phyloP scores from a whole-genome alignment of 1,284 basidiomycete genomes.

The Peniophora sp. region DNA sequence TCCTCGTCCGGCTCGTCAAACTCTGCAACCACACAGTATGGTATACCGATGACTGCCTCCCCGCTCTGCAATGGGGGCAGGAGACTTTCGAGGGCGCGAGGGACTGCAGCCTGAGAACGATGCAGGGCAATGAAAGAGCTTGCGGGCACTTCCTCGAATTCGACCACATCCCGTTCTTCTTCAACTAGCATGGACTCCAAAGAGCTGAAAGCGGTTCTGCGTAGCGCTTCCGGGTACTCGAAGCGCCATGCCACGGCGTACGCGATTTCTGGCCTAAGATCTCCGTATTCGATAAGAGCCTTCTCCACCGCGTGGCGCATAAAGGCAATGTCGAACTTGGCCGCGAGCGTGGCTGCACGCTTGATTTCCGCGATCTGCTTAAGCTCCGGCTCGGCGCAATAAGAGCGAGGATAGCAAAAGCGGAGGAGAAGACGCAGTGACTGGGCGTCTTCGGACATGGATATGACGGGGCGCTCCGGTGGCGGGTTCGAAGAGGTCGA shows the following conservation, averaged over 20 bases:
- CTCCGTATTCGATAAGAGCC: not conserved
- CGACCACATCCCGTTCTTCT: not conserved
- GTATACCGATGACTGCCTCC: not conserved
- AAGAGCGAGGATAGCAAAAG: not conserved
- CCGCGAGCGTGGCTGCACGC: not conserved
- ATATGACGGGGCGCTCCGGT: no score
- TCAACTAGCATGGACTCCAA: not conserved
- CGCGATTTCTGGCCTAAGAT: not conserved
- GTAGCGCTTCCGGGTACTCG: not conserved
- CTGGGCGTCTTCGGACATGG: not conserved
- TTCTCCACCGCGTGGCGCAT: not conserved
- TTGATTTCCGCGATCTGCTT: not conserved
- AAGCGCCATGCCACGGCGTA: not conserved
- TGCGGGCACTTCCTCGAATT: not conserved
- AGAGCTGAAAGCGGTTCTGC: not conserved
- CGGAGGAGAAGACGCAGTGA: not conserved
- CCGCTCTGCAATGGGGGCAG: no score
- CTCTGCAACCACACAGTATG: not conserved
- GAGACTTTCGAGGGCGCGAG: no score
- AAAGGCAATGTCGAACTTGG: not conserved
- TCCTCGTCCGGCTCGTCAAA: not conserved
- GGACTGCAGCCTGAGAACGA: not conserved
- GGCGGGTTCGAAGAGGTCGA: no score
- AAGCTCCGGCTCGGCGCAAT: not conserved
- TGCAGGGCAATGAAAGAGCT: not conserved